Conservation (phyloP, 1,139 yeast genomes). For the Petasospora fabianii region DNA sequence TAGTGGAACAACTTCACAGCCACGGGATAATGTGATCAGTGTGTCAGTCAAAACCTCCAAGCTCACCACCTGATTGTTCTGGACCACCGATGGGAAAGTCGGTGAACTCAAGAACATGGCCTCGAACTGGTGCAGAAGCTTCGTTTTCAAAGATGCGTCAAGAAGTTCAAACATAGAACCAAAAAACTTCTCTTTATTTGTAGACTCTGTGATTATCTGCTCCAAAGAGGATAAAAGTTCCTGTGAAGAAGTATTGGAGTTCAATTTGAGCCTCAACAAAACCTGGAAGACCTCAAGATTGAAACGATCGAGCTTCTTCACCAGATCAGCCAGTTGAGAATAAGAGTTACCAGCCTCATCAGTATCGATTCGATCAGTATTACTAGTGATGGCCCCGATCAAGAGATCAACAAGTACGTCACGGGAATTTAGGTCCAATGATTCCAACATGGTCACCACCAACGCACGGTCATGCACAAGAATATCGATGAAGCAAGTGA, state of each 20-base stretch:
- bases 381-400: constrained; percentile 2
- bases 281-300: constrained; percentile 53
- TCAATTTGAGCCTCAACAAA: constrained; percentile 31
- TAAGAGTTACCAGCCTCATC: background rate
- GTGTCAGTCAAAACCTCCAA: constrained; percentile 18
- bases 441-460: constrained; percentile 9
- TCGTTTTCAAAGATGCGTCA: constrained; percentile 31
- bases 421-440: constrained; percentile 1
- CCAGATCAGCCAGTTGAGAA: constrained; percentile 6
- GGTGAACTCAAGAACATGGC: constrained; percentile 41
- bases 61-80: constrained; percentile 20
- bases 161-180: constrained; percentile 39
- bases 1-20: constrained; percentile 11
- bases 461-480: constrained; percentile 16
- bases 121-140: constrained; percentile 38
- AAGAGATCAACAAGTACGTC: constrained; percentile 1
- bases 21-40: constrained; percentile 20
- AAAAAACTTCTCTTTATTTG: constrained; percentile 17
- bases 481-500: constrained; percentile 15
- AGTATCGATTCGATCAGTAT: background rate
- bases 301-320: constrained; percentile 39
- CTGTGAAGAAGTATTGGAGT: constrained; percentile 6
- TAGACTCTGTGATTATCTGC: constrained; percentile 6
- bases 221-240: constrained; percentile 11
- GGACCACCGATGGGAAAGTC: constrained; percentile 41